Percentiles rank a stretch among this genome's conserved stretches.
Evolutionary conservation across 495 filamentous ascomycete species (phyloP).

Genomic region (Astrocystis sublimbata): DNA sequence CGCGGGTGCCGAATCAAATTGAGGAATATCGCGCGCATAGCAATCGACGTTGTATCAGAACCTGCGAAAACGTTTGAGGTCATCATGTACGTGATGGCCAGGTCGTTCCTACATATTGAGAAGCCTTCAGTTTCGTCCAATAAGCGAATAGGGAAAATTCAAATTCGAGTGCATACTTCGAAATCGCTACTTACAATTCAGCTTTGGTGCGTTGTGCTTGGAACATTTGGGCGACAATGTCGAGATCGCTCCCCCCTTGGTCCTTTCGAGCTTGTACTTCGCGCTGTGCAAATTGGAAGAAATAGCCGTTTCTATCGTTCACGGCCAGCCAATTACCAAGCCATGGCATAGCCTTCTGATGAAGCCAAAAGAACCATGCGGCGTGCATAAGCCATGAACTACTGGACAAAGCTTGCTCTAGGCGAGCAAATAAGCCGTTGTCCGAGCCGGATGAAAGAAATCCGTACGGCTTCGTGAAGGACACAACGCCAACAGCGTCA

Average conservation of each 20-base stretch:
- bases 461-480: constrained; percentile 18
- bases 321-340: constrained; percentile 6
- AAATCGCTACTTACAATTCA: constrained; percentile 8
- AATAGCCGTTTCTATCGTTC: constrained; percentile 15
- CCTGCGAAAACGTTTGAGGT: constrained; percentile 14
- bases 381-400: constrained; percentile 8
- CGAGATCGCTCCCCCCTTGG: constrained; percentile 1
- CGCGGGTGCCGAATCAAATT: neutral
- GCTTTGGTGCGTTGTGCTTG: constrained; percentile 1
- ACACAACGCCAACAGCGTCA: constrained; percentile 19
- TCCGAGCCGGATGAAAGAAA: constrained; percentile 14
- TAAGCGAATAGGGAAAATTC: too few species aligned
- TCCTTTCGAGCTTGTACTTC: constrained; percentile 3
- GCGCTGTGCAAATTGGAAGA: constrained; percentile 3
- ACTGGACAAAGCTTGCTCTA: neutral
- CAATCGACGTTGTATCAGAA: constrained; percentile 10
- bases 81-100: constrained; percentile 10
- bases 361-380: neutral
- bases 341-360: constrained; percentile 7
- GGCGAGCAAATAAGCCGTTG: neutral
- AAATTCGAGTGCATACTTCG: too few species aligned
- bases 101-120: neutral
- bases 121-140: too few species aligned
- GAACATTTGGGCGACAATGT: constrained; percentile 10
- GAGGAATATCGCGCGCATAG: constrained; percentile 11